Evolutionary conservation across 75 land plant species (phyloP), one percentile per base, ranked within the genome.

Genomic region (Larix kaempferi): DNA sequence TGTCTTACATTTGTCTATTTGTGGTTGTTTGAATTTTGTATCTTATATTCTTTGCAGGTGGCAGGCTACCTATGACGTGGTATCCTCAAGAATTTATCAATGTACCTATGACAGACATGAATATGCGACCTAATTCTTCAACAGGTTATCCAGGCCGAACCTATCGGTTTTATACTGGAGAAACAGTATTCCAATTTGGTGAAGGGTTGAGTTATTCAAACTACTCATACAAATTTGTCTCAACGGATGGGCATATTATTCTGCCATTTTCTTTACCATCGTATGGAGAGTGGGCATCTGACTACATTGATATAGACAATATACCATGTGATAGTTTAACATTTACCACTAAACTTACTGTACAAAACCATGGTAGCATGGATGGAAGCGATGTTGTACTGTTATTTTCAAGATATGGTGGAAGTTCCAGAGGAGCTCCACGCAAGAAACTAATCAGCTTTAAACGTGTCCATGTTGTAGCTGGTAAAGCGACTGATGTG

Each of bases 61-160:
- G 99, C 59, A 82, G 94, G 58, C 69, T 97, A 61, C 93, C 98
- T 0, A 79, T 91, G 76, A 95, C 95, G 49, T 97, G 99, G 99
- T 95, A 97, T 80, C 88, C 91, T 13, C 91, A 97, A 76, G 84
- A 89, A 57, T 97, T 89, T 85, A 95, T 94, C 56, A 74, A 75
- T 3, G 80, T 91, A 3, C 85, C 91, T 61, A 97, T 97, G 99
- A 87, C 81, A 26, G 87, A 91, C 64, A 95, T 95, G 99, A 86
- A 84, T 78, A 97, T 97, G 99, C 78, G 98, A 19, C 87, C 99
- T 64, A 85, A 97, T 61, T 57, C 91, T 21, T 82, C 88, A 44
- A 80, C 88, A 14, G 89, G 87, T 11, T 97, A 92, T 75, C 99
- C 99, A 22, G 99, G 99, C 33, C 79, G 99, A 67, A 97, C 93